Conservation (phyloP, 768 basidiomycete genomes). For the Lactarius sp. region DNA sequence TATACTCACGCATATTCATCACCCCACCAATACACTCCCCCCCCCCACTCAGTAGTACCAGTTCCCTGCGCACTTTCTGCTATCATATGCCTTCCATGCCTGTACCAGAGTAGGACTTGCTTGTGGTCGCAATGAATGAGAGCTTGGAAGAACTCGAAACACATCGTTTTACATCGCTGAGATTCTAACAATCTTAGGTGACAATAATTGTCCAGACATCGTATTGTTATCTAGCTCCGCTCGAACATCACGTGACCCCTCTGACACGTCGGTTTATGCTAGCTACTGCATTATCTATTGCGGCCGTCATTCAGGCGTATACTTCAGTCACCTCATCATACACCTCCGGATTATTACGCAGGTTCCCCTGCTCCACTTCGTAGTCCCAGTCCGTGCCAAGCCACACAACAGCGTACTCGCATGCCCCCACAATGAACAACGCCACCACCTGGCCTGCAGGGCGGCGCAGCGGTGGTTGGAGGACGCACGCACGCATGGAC, state of each 20-base stretch:
- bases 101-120: constrained; percentile 5
- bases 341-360: constrained; percentile 30
- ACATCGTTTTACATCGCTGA: no score
- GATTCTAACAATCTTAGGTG: no score
- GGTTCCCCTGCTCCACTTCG: constrained; percentile 40
- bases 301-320: neutral
- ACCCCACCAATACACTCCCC: neutral
- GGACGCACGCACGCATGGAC: neutral
- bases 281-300: neutral
- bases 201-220: no score
- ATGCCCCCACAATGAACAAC: constrained; percentile 63
- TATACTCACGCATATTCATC: constrained; percentile 20
- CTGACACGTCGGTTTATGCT: neutral
- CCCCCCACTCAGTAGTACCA: constrained; percentile 26
- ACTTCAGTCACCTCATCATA: constrained; percentile 7
- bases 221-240: no score
- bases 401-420: constrained; percentile 61
- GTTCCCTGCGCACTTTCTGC: neutral
- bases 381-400: constrained; percentile 46
- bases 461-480: neutral
- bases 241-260: neutral
- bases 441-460: constrained; percentile 63
- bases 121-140: constrained; percentile 11
- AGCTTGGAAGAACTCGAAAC: neutral
- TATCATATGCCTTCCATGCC: neutral